Percentiles rank a stretch among this genome's conserved stretches.
Conservation (phyloP, 1,284 basidiomycete genomes). For the Melampsora americana region DNA sequence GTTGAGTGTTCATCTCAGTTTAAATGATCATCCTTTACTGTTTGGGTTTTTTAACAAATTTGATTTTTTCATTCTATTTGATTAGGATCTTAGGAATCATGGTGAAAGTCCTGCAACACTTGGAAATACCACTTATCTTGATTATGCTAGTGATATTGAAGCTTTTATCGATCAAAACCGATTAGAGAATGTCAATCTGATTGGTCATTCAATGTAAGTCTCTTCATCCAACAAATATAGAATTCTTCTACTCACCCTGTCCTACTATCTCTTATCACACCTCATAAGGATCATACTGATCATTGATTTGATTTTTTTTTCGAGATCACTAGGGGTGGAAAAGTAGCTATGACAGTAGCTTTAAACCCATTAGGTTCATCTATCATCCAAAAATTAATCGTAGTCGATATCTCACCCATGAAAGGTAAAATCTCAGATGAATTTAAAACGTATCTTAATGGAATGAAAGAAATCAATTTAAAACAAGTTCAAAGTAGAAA, state of each 20-base stretch:
- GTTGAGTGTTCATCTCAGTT: too few species aligned
- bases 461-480: slow-evolving; percentile 33
- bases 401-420: slow-evolving; percentile 29
- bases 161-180: slow-evolving; percentile 19
- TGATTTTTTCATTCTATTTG: not conserved
- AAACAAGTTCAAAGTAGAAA: slow-evolving; percentile 7
- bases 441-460: slow-evolving; percentile 37
- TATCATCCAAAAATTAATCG: slow-evolving; percentile 10
- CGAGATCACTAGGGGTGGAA: slow-evolving; percentile 30
- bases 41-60: too few species aligned
- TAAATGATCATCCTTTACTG: too few species aligned
- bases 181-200: slow-evolving; percentile 28
- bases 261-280: too few species aligned
- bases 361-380: not conserved
- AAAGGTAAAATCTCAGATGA: slow-evolving; percentile 34
- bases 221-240: too few species aligned
- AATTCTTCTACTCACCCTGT: too few species aligned
- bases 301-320: not conserved
- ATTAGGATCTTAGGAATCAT: slow-evolving; percentile 43
- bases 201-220: slow-evolving; percentile 44
- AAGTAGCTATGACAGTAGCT: slow-evolving; percentile 42
- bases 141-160: slow-evolving; percentile 39
- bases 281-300: too few species aligned
- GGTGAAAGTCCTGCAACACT: slow-evolving; percentile 36
- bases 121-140: slow-evolving; percentile 33